These are phyloP conservation scores for Ophiostoma perfectum DNA, from an alignment of 2,329 filamentous ascomycete species.

Conservation along the genomic window DNA sequence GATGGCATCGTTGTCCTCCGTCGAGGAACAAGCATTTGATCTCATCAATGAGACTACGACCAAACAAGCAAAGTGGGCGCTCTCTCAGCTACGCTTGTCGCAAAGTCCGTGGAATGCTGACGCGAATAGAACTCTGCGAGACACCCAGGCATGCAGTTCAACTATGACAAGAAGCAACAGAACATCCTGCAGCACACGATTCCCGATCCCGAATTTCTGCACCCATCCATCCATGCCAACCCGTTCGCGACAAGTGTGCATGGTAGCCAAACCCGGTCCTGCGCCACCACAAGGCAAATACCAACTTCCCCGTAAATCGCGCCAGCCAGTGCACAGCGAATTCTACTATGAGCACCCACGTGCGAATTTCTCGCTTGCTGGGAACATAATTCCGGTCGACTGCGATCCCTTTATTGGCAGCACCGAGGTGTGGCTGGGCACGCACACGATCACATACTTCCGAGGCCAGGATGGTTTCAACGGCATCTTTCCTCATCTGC, in stretches of 20 bases:
- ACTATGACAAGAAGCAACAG: constrained; percentile 24
- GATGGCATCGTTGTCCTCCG: constrained; percentile 25
- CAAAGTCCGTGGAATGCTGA: too few relatives aligned
- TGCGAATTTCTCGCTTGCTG: constrained; percentile 44
- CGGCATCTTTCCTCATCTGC: constrained; percentile 29
- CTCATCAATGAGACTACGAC: constrained; percentile 22
- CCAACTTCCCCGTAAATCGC: constrained; percentile 24
- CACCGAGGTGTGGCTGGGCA: constrained; percentile 48
- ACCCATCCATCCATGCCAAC: constrained; percentile 21
- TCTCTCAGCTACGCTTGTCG: too few relatives aligned
- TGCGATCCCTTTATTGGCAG: constrained; percentile 42
- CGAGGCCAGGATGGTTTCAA: constrained; percentile 33
- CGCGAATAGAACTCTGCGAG: constrained; percentile 15
- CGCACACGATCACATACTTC: constrained; percentile 32
- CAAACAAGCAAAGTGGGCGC: constrained; percentile 20
- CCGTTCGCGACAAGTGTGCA: constrained; percentile 22
- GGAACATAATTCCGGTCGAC: constrained; percentile 44
- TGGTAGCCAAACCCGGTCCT: constrained; percentile 22
- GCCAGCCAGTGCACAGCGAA: constrained; percentile 41
- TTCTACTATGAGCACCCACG: constrained; percentile 42
- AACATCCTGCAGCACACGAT: constrained; percentile 27
- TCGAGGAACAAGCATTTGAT: constrained; percentile 15
- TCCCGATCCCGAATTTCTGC: constrained; percentile 20
- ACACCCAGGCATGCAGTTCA: constrained; percentile 23
- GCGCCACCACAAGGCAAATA: constrained; percentile 26